Conservation (phyloP, 345 rosid genomes). For the Gossypium longicalyx region DNA sequence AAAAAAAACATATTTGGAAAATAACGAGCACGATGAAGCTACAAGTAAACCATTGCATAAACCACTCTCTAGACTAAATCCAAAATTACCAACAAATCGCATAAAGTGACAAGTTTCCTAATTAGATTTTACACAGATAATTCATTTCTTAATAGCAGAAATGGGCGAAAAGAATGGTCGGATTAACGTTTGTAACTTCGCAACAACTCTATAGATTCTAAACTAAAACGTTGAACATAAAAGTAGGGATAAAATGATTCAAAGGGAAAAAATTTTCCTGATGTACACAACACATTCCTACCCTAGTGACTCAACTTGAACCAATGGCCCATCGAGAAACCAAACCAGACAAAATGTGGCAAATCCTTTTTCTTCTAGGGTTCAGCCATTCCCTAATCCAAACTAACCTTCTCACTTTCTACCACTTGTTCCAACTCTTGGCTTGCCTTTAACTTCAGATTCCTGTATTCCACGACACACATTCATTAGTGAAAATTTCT, state of each 20-base stretch:
- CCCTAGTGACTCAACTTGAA: not conserved
- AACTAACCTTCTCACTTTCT: conserved; percentile 38
- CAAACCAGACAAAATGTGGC: not conserved
- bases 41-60: not conserved
- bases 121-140: not conserved
- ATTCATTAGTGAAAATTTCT: not conserved
- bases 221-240: not conserved
- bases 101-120: not conserved
- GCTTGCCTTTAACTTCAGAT: conserved; percentile 80
- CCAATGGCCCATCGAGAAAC: not conserved
- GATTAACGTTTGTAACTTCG: not conserved
- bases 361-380: not conserved
- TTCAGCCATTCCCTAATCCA: not conserved
- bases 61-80: not conserved
- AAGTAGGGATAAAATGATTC: not conserved
- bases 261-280: too few species aligned
- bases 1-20: not conserved
- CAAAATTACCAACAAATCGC: not conserved
- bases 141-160: not conserved
- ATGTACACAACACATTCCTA: not conserved
- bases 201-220: not conserved
- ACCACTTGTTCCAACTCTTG: conserved; percentile 48
- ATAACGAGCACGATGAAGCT: not conserved
- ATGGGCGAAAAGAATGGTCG: not conserved
- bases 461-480: conserved; percentile 44